Evolutionary conservation across 2,329 filamentous ascomycete genomes (phyloP), one percentile per base, ranked within the genome.

Genomic region (Lecanicillium sp.): DNA sequence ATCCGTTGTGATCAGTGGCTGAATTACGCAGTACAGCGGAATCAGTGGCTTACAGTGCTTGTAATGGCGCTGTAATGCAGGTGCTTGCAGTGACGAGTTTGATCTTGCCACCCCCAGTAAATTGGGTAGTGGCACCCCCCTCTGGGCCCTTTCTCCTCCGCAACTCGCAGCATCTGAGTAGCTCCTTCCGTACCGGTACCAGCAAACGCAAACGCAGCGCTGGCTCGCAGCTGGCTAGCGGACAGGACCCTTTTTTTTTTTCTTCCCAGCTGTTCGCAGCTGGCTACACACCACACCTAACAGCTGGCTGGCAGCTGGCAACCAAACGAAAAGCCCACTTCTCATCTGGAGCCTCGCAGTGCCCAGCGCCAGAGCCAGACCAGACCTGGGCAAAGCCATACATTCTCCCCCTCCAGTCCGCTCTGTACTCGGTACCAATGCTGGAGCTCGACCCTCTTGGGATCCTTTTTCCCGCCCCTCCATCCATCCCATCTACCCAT

Each of bases 371-470:
- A n/a, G n/a, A n/a, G n/a, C n/a, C n/a, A n/a, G n/a, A n/a, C n/a
- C n/a, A n/a, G n/a, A n/a, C n/a, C n/a, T n/a, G n/a, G n/a, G n/a
- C n/a, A n/a, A n/a, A n/a, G n/a, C n/a, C n/a, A n/a, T n/a, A n/a
- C n/a, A n/a, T n/a, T n/a, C n/a, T n/a, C n/a, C n/a, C n/a, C n/a
- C n/a, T n/a, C n/a, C n/a, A n/a, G n/a, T n/a, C n/a, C n/a, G n/a
- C n/a, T n/a, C n/a, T n/a, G n/a, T n/a, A n/a, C n/a, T n/a, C n/a
- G n/a, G n/a, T n/a, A n/a, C n/a, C n/a, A n/a, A 35, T 36, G 21
- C 20, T 27, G 33, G 20, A 47, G 44, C 44, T 40, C n/a, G 35
- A 47, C 44, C 44, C 35, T 38, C 43, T 14, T 12, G 12, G n/a
- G 33, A 11, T 30, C 43, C 32, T 45, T 33, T 40, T 33, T 27